Evolutionary conservation across 1,139 yeast genomes (phyloP), one percentile per base, ranked within the genome.

Genomic region (Hansenula sp.): DNA sequence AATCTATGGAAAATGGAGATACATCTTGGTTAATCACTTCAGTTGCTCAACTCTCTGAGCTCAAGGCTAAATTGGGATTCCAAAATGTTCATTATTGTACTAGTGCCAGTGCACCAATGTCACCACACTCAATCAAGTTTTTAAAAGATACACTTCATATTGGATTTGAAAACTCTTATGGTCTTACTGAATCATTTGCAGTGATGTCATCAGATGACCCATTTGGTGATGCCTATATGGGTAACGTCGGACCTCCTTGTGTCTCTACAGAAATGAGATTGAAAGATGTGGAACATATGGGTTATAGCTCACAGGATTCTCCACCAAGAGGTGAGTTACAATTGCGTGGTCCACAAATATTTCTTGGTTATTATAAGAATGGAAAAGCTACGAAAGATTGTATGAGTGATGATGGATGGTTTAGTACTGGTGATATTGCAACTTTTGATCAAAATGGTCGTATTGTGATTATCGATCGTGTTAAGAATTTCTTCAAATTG

Each of bases 351-450:
- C 73, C 79, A 6, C 79, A 72, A 48, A 65, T 75, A 31, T 77
- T 77, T 57, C 52, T 53, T 34, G 79, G 73, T 12, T 80, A 81
- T 60, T 79, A 62, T 62, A 71, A 76, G 53, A 72, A 75, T 49
- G 66, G 68, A 11, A 67, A 66, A 32, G 71, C 71, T 49, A 73
- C 77, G 9, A 55, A 51, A 18, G 67, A 64, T 36, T 58, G 75
- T 2, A 52, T 75, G 42, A 79, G 73, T 48, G 59, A 64, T 34
- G 79, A 77, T 17, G 84, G 83, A 4, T 79, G 82, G 81, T 79
- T 77, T 59, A 62, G 65, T 37, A 78, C 85, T 22, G 86, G 86
- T 37, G 86, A 79, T 56, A 73, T 79, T 47, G 84, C 80, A 19
- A 61, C 65, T 41, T 58, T 79, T 38, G 69, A 65, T 31, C 48